Percentiles rank a stretch among this genome's conserved stretches.
Conservation (phyloP, 306 rosid genomes). For the Boehmeria nivea region DNA sequence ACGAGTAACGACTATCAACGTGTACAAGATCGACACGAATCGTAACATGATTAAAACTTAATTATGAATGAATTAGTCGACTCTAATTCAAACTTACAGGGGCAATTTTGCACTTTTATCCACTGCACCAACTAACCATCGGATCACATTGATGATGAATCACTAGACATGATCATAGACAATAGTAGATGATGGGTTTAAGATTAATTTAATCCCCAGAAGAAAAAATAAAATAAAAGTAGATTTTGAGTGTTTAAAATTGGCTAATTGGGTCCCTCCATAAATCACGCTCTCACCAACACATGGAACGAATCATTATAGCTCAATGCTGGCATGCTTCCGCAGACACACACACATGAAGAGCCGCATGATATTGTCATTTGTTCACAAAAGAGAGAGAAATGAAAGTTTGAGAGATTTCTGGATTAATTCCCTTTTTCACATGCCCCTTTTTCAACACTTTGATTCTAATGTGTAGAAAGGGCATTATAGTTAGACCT, state of each 20-base stretch:
- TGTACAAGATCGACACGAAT: too few relatives aligned
- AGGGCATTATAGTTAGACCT: too few relatives aligned
- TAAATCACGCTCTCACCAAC: constrained; percentile 9
- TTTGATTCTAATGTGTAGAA: constrained; percentile 4
- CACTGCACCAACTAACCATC: background rate
- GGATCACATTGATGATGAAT: background rate
- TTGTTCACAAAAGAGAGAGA: background rate
- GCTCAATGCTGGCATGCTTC: background rate
- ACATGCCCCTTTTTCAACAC: background rate
- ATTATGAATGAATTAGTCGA: too few relatives aligned
- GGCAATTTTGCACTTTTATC: background rate
- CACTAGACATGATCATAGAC: background rate
- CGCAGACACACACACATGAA: constrained; percentile 1
- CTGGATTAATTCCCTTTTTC: background rate
- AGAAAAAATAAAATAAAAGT: background rate
- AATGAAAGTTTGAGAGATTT: background rate
- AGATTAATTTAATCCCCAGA: background rate
- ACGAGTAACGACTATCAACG: too few relatives aligned
- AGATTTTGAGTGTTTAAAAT: too few relatives aligned
- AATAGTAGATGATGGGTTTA: background rate
- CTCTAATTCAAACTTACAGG: background rate
- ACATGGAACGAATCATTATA: constrained; percentile 4
- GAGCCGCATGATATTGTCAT: constrained; percentile 11
- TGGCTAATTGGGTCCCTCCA: constrained; percentile 10
- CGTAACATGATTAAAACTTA: too few relatives aligned